phyloP scores from a whole-genome alignment of 2,329 filamentous ascomycete genomes.

The Colletotrichum sp. region DNA sequence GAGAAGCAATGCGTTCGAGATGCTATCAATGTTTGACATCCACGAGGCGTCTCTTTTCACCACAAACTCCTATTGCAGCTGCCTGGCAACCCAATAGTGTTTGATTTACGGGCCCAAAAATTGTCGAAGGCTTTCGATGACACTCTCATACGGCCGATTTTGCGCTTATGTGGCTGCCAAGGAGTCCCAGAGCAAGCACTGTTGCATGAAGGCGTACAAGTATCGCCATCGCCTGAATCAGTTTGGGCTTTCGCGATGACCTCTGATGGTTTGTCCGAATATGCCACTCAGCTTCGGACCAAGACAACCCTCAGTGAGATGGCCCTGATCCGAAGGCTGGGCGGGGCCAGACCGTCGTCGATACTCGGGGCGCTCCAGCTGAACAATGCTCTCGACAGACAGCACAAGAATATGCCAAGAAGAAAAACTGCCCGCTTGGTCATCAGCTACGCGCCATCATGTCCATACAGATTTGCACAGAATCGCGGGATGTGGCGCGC shows the following conservation, averaged over 20 bases:
- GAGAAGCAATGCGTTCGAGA: neutral
- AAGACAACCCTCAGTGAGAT: constrained; percentile 21
- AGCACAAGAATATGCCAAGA: constrained; percentile 1
- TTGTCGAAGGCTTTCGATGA: neutral
- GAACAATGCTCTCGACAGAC: neutral
- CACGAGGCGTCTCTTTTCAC: neutral
- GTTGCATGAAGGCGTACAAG: neutral
- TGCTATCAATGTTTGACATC: neutral
- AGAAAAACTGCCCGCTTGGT: constrained; percentile 25
- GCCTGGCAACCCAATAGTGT: neutral
- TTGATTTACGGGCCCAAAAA: neutral
- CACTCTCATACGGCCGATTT: neutral
- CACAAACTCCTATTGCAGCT: neutral
- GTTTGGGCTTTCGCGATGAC: neutral
- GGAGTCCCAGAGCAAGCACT: neutral
- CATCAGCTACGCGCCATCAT: constrained; percentile 25
- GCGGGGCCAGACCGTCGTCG: constrained; percentile 20
- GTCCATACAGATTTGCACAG: constrained; percentile 26
- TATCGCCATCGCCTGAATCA: neutral
- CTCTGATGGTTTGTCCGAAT: neutral
- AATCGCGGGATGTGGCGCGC: constrained; percentile 29
- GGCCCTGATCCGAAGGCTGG: constrained; percentile 26
- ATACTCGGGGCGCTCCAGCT: constrained; percentile 32
- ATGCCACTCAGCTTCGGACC: neutral
- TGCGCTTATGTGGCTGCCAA: neutral